These are phyloP conservation scores for Neovahlkampfia damariscottae DNA, from an alignment of 78 protist species.

Conservation along the genomic window DNA sequence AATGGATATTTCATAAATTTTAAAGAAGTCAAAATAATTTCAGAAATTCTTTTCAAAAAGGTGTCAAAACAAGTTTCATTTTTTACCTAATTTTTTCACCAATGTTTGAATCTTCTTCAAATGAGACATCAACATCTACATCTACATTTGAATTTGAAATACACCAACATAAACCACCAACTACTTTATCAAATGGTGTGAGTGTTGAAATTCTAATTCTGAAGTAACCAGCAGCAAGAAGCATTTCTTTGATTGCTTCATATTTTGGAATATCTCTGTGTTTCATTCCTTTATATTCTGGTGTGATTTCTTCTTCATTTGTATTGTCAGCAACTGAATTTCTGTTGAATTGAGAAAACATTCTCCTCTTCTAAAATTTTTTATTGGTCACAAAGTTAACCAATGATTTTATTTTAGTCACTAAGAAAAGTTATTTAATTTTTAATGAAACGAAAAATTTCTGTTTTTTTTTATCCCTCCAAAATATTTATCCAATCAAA, in stretches of 20 bases:
- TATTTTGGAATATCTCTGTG: not conserved
- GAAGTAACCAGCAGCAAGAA: constrained; percentile 90
- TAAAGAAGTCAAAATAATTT: constrained; percentile 64
- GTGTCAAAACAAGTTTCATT: constrained; percentile 61
- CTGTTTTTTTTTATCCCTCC: too few relatives aligned
- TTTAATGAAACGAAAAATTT: too few relatives aligned
- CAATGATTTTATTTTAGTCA: too few relatives aligned
- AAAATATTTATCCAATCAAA: too few relatives aligned
- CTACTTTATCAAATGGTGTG: constrained; percentile 73
- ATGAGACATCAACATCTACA: constrained; percentile 72
- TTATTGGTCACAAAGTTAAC: too few relatives aligned
- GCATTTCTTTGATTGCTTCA: constrained; percentile 46
- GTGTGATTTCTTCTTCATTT: too few relatives aligned
- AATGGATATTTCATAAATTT: constrained; percentile 66
- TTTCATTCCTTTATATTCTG: not conserved
- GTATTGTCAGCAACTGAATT: too few relatives aligned
- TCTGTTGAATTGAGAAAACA: too few relatives aligned
- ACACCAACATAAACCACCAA: constrained; percentile 92
- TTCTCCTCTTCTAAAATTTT: too few relatives aligned
- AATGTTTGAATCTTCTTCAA: constrained; percentile 65
- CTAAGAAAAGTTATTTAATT: too few relatives aligned
- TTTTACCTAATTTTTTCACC: constrained; percentile 48
- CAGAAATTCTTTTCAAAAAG: constrained; percentile 44
- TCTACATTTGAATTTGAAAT: constrained; percentile 48
- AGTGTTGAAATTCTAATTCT: constrained; percentile 73